Base-by-base conservation (phyloP, 768 basidiomycete species). In the Rhodotorula sphaerocarpa region DNA sequence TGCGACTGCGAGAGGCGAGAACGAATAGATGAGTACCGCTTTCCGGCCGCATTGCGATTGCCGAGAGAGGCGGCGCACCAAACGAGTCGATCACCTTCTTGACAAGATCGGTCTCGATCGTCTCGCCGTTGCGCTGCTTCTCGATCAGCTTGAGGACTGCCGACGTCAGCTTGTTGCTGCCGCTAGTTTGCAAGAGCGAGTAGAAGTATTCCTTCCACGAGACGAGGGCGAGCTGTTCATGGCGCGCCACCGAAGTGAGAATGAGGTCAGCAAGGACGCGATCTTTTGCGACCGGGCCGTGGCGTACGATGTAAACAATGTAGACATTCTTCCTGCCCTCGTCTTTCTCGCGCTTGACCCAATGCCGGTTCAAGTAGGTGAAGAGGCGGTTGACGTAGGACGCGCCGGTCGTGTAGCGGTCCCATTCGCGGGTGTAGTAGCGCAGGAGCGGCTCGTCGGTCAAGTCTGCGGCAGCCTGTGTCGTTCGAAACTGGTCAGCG, bases 311-410 rank as follows among this genome's bases (percentile, higher is more conserved):
- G 74, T 97, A 97, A 25, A 99, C 89, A 2, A 84, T 85, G 77
- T 96, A 97, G 27, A 97, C 87, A 46, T 85, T 86, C 76, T 89
- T 92, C 71, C 92, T 80, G 21, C 95, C 95, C 75, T 97, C 93
- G 71, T 97, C 93, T 73, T 92, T 84, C 75, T 99, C 95, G 55
- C 93, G 82, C 78, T 92, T 93, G 47, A 99, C 93, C 95, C 95
- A 99, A 77, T 97, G 91, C 55, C 93, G 88, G 77, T 99, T 97
- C 60, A 99, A 82, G 78, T 97, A 97, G 4, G 90, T 92, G 79
- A 97, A 97, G 41, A 99, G 78, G 59, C 93, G 86, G 75, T 97
- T 93, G 77, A 96, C 90, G 74, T 95, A 97, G 73, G 88, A 90
- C 2, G 93, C 92, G 50, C 93, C 93, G 4, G 86, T 93, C 0